These are phyloP conservation scores for Eucalyptus melliodora DNA, from an alignment of 345 rosid species.

Conservation along the genomic window DNA sequence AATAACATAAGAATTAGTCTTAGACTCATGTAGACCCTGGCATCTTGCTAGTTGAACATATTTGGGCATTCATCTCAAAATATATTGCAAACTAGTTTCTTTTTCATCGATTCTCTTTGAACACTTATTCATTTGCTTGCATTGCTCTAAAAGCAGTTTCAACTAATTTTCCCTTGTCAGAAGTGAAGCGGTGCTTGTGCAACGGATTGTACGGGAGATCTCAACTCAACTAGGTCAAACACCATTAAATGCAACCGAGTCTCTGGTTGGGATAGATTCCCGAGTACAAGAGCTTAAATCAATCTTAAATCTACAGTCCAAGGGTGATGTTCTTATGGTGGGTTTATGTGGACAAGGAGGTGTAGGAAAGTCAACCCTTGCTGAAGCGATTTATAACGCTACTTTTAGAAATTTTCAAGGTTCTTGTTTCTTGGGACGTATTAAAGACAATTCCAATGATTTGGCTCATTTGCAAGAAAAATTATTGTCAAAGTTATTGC, in stretches of 20 bases:
- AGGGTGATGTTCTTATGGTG: slow-evolving; percentile 1
- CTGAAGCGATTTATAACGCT: slow-evolving; percentile 4
- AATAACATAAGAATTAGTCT: background rate
- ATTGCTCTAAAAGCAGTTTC: background rate
- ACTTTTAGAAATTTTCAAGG: slow-evolving; percentile 5
- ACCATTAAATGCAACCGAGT: background rate
- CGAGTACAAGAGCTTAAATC: background rate
- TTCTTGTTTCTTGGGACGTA: slow-evolving; percentile 5
- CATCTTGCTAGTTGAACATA: background rate
- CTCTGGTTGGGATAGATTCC: slow-evolving; percentile 13
- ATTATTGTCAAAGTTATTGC: background rate
- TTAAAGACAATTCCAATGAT: background rate
- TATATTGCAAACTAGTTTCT: background rate
- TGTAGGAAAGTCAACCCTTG: slow-evolving; percentile 37
- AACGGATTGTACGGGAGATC: background rate
- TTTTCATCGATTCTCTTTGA: background rate
- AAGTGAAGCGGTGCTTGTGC: background rate
- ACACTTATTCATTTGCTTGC: background rate
- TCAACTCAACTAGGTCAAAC: background rate
- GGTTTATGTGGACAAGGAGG: slow-evolving; percentile 39
- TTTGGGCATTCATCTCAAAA: background rate
- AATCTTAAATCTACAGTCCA: background rate
- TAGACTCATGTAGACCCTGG: background rate
- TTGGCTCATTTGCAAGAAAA: background rate
- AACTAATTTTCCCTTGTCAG: background rate